Base-by-base conservation (phyloP, 2,329 filamentous ascomycete species). In the Arthrobotrys entomopaga region DNA sequence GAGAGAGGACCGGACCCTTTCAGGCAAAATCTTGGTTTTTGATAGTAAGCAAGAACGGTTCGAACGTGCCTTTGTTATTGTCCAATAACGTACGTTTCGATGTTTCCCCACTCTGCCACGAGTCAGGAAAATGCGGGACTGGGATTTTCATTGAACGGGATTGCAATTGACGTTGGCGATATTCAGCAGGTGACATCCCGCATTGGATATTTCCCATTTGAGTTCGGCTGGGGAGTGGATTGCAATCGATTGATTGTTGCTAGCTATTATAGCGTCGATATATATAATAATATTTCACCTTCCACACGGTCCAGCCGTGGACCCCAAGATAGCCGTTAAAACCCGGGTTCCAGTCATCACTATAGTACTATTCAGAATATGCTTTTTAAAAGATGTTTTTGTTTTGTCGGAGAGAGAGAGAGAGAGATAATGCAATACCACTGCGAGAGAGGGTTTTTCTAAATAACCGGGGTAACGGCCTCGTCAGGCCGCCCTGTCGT, bases 401-500 rank as follows among this genome's bases (percentile, higher is more conserved):
- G 2, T 34, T 8, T n/a, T n/a, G n/a, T n/a, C n/a, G n/a, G n/a
- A n/a, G n/a, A n/a, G n/a, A n/a, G n/a, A n/a, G n/a, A 10, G 29
- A 34, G 29, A 34, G 29, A 34, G 29, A 34, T 34, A 34, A 34
- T 34, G 29, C 29, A 34, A 34, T 34, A 34, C 7, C 6, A 34
- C 29, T 34, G 6, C 29, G 29, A 34, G 29, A 34, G 29, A 34
- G 29, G 10, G 7, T 5, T 6, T 34, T 34, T 34, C 29, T 34
- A 5, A 2, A 34, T 34, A 20, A 15, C 40, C 58, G 40, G 56
- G 65, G 52, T 61, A 54, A 49, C 49, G 50, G 57, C 57, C 56
- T 69, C 48, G 49, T 61, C 54, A 69, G 65, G 65, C 65, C 65
- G 65, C 58, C 65, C 19, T 59, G 40, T 50, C 29, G 29, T 34